Percentiles rank a stretch among this genome's conserved stretches.
Conservation (phyloP, 2,329 filamentous ascomycete species). For the Verticillium isaacii region DNA sequence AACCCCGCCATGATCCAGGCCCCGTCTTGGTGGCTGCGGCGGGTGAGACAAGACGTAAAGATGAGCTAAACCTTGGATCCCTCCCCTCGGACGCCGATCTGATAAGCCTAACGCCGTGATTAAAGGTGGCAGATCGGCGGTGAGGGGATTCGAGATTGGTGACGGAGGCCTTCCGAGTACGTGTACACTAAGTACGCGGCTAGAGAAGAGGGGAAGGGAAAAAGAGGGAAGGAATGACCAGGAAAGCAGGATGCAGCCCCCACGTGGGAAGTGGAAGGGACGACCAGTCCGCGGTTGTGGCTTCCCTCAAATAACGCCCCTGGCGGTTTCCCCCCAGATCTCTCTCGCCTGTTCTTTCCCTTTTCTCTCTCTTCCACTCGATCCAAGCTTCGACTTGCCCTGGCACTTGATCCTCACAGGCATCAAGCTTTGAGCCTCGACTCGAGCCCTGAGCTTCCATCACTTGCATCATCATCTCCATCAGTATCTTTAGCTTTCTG, state of each 20-base stretch:
- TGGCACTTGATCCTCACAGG: neutral
- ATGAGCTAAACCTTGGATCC: neutral
- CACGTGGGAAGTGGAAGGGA: neutral
- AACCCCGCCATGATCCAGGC: neutral
- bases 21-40: neutral
- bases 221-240: neutral
- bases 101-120: neutral
- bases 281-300: neutral
- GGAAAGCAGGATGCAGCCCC: neutral
- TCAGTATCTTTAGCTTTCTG: neutral
- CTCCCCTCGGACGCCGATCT: neutral
- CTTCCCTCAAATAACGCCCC: neutral
- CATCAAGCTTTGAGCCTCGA: neutral
- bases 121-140: neutral
- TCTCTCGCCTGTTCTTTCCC: constrained; percentile 6
- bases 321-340: neutral
- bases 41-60: neutral
- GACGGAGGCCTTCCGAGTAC: neutral
- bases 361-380: neutral
- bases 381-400: constrained; percentile 3
- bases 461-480: neutral
- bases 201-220: neutral
- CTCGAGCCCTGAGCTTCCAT: neutral
- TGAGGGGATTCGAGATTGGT: neutral
- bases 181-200: neutral